Base-by-base conservation (phyloP, 257 asterid species). In the Rubia yunnanensis region DNA sequence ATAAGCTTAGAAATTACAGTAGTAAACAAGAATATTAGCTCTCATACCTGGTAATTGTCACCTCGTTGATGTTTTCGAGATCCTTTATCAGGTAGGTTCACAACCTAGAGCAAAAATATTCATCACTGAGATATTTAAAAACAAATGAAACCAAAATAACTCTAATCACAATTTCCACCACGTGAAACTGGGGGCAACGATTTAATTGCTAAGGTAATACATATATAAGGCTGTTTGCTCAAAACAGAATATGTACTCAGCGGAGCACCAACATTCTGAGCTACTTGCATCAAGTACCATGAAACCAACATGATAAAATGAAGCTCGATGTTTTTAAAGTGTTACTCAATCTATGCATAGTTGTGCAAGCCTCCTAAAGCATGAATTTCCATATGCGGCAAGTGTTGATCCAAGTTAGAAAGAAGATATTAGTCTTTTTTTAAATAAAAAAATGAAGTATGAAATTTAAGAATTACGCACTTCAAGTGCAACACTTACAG, bases 41-140 rank as follows among this genome's bases (percentile, higher is more conserved):
- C 18, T n/a, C 14, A 63, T 80, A 91, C 98, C 95, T 91, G 96
- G 79, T 88, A 78, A 79, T 53, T 79, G 32, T 91, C 94, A 26
- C 86, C 80, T 5, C 73, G 90, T 46, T 80, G 78, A 73, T 75
- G 84, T 76, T 72, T 88, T 44, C 83, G 81, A 27, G 77, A 81
- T 76, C 96, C 87, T 78, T 74, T 79, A 79, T 91, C 96, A 70
- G 94, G 95, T 66, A 91, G 88, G 78, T 79, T 91, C 55, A 88
- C 95, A 71, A 88, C 74, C 98, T 88, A 76, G 65, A 60, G 36
- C 44, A 65, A 63, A 60, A 53, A n/a, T n/a, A 18, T 39, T 41
- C 44, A 60, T 10, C 36, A 67, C 28, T 61, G 34, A 58, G 60
- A 62, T 68, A 67, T n/a, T 55, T 36, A 22, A 3, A n/a, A 20